A percentile compares a stretch with the other conserved stretches of the same genome.
phyloP scores from a whole-genome alignment of 257 asterid genomes.

The Solanum medicagineum region DNA sequence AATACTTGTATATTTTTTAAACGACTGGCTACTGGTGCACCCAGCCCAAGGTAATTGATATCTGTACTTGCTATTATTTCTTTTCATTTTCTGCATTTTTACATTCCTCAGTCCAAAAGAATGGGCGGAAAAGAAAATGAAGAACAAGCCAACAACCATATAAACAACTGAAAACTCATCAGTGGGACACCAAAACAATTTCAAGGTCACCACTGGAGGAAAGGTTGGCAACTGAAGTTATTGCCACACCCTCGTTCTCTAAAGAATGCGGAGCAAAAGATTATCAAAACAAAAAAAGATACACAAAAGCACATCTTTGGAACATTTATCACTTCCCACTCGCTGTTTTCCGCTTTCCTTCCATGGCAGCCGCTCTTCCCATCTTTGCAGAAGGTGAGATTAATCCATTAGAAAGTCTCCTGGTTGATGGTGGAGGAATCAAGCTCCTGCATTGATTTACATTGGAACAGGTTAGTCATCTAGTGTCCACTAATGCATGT shows the following conservation, averaged over 20 bases:
- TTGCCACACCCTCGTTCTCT: constrained; percentile 8
- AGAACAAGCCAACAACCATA: constrained; percentile 1
- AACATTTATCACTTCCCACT: constrained; percentile 37
- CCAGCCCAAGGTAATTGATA: not conserved
- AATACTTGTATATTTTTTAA: not conserved
- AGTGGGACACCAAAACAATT: constrained; percentile 17
- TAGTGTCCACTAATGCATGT: not conserved
- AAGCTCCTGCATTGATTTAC: constrained; percentile 34
- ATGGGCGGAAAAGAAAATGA: not conserved
- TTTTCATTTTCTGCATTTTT: not conserved
- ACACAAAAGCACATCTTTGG: constrained; percentile 1
- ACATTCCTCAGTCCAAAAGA: not conserved
- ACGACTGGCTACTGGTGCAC: not conserved
- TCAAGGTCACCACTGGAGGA: constrained; percentile 19
- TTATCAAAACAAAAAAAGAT: not conserved
- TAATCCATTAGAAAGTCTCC: constrained; percentile 34
- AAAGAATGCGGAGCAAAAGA: constrained; percentile 16
- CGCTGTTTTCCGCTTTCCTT: constrained; percentile 36
- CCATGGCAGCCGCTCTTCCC: constrained; percentile 24
- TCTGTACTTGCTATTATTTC: not conserved
- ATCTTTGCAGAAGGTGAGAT: constrained; percentile 20
- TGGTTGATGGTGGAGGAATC: constrained; percentile 48
- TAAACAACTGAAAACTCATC: constrained; percentile 12
- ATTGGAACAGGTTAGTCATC: not conserved
- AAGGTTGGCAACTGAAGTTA: not conserved